These are phyloP conservation scores for Uncinocarpus reesii DNA, from an alignment of 2,329 filamentous ascomycete species.

Conservation along the genomic window DNA sequence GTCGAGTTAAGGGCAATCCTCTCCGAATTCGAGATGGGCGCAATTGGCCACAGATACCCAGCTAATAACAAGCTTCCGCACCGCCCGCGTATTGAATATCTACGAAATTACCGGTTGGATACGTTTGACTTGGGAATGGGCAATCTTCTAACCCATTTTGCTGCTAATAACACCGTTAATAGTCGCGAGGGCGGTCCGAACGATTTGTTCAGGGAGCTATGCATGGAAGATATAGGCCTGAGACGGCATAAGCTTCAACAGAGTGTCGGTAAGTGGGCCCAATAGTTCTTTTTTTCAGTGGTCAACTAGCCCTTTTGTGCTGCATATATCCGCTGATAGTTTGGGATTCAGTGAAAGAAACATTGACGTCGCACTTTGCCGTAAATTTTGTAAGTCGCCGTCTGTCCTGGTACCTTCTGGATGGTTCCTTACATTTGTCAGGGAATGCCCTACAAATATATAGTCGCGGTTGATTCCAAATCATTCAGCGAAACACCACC, in stretches of 20 bases:
- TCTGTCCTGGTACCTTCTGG: neutral
- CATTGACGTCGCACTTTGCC: constrained; percentile 39
- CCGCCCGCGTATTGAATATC: constrained; percentile 12
- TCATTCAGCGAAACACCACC: constrained; percentile 35
- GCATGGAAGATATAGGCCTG: constrained; percentile 39
- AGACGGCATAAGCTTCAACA: constrained; percentile 31
- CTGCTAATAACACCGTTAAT: constrained; percentile 46
- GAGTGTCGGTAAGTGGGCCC: constrained; percentile 26
- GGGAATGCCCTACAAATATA: constrained; percentile 52
- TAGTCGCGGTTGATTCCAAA: constrained; percentile 40
- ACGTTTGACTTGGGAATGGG: constrained; percentile 26
- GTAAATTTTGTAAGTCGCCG: constrained; percentile 38
- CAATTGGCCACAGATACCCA: constrained; percentile 17
- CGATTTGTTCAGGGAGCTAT: constrained; percentile 47
- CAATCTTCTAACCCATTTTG: constrained; percentile 47
- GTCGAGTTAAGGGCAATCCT: constrained; percentile 28
- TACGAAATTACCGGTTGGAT: constrained; percentile 26
- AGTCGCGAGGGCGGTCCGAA: constrained; percentile 47
- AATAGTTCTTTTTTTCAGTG: neutral
- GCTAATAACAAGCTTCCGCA: neutral
- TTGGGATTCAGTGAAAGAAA: constrained; percentile 25
- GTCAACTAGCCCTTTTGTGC: no score
- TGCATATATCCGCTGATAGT: neutral
- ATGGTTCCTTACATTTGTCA: constrained; percentile 17
- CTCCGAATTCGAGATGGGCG: constrained; percentile 25